phyloP scores from a whole-genome alignment of 305 asterid genomes.

The Fraxinus albicans region DNA sequence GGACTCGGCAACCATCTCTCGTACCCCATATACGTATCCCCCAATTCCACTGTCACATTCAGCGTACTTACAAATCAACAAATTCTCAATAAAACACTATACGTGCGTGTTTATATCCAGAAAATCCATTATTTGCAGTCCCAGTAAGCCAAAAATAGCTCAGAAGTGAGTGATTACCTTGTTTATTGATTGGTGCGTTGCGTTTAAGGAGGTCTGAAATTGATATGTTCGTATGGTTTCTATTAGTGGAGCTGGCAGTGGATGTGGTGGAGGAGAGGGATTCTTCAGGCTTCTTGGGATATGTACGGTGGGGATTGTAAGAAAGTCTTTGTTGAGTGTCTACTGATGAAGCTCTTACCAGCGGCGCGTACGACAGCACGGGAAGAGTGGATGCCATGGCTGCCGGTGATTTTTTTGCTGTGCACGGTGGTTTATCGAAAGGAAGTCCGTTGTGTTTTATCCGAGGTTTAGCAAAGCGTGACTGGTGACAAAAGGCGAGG shows the following conservation, averaged over 20 bases:
- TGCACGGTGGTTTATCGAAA: neutral
- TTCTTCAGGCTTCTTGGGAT: conserved; percentile 42
- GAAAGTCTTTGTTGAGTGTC: conserved; percentile 67
- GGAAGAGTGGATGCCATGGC: conserved; percentile 55
- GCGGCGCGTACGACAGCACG: conserved; percentile 25
- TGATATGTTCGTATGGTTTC: conserved; percentile 11
- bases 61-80: conserved; percentile 1
- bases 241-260: conserved; percentile 27
- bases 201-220: conserved; percentile 72
- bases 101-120: neutral
- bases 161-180: conserved; percentile 30
- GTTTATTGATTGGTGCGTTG: conserved; percentile 24
- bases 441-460: conserved; percentile 6
- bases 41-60: conserved; percentile 33
- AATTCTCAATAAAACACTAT: neutral
- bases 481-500: neutral
- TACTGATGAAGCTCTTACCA: conserved; percentile 61
- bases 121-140: neutral
- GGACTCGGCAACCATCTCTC: conserved; percentile 86
- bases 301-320: conserved; percentile 80
- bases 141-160: neutral
- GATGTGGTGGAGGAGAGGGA: conserved; percentile 26
- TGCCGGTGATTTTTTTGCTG: conserved; percentile 21
- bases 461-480: neutral
- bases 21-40: conserved; percentile 67